Percentiles rank a stretch among this genome's conserved stretches.
These are phyloP conservation scores for Gossypium stocksii DNA, from an alignment of 345 rosid species.

Conservation along the genomic window DNA sequence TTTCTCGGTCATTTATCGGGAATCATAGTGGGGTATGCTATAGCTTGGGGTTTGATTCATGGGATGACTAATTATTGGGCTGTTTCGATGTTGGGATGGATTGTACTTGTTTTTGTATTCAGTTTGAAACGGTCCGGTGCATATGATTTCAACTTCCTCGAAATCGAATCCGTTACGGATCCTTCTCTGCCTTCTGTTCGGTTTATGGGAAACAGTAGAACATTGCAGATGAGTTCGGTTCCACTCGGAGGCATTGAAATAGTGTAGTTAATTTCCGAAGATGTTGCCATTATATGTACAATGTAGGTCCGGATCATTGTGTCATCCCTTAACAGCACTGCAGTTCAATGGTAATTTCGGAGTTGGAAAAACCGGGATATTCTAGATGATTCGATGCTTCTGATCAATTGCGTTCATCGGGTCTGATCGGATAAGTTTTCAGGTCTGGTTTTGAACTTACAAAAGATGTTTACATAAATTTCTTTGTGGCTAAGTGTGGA, in stretches of 20 bases:
- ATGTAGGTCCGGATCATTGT: not conserved
- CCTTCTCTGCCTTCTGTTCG: conserved; percentile 76
- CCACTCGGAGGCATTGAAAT: conserved; percentile 67
- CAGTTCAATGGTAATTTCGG: not conserved
- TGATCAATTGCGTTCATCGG: not conserved
- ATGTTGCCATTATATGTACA: not conserved
- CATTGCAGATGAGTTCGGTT: conserved; percentile 68
- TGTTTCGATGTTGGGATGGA: conserved; percentile 81
- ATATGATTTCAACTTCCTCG: conserved; percentile 70
- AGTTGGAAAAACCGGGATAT: conserved; percentile 6
- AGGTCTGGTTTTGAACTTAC: conserved; percentile 2
- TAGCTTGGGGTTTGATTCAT: conserved; percentile 89
- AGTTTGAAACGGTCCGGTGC: conserved; percentile 92
- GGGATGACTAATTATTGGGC: conserved; percentile 99
- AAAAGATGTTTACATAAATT: conserved; percentile 3
- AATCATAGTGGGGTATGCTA: conserved; percentile 82
- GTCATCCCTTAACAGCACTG: not conserved
- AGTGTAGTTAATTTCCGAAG: conserved; percentile 27
- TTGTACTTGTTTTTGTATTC: conserved; percentile 54
- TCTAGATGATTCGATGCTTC: not conserved
- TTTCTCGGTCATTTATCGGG: conserved; percentile 94
- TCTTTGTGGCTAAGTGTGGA: not conserved
- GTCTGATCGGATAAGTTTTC: not conserved
- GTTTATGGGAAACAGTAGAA: conserved; percentile 69
- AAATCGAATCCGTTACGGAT: conserved; percentile 87